A percentile compares a stretch with the other conserved stretches of the same genome.
phyloP scores from a whole-genome alignment of 805 yeast genomes.

The Tetrapisispora taiwanensis region DNA sequence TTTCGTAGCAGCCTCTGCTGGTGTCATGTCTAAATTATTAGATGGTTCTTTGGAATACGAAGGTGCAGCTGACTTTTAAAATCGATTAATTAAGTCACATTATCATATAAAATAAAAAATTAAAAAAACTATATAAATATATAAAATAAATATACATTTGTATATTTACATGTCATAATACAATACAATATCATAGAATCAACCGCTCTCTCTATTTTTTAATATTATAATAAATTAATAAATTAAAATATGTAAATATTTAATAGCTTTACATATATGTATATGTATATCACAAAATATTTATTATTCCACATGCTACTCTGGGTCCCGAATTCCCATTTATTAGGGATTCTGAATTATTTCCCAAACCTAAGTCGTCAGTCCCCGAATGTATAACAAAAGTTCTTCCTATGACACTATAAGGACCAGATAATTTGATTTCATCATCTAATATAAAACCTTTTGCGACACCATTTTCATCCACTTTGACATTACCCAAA shows the following conservation, averaged over 20 bases:
- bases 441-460: slow-evolving; percentile 72
- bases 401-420: slow-evolving; percentile 88
- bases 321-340: slow-evolving; percentile 98
- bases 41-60: slow-evolving; percentile 25
- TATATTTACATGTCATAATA: slow-evolving; percentile 2
- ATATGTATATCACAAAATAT: slow-evolving; percentile 31
- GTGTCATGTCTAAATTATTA: slow-evolving; percentile 61
- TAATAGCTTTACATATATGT: no score
- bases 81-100: neutral
- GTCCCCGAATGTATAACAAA: slow-evolving; percentile 88
- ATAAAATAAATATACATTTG: slow-evolving; percentile 3
- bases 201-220: neutral
- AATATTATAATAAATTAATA: no score
- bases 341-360: slow-evolving; percentile 77
- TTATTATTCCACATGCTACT: slow-evolving; percentile 98
- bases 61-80: slow-evolving; percentile 4
- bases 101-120: slow-evolving; percentile 1
- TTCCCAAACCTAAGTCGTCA: slow-evolving; percentile 94
- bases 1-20: slow-evolving; percentile 86
- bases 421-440: slow-evolving; percentile 72
- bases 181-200: neutral
- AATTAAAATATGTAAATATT: neutral
- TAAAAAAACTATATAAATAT: neutral
- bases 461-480: slow-evolving; percentile 79
- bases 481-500: slow-evolving; percentile 87